These are phyloP conservation scores for Paspalum notatum DNA, from an alignment of 176 grass and related monocot species.

Conservation along the genomic window DNA sequence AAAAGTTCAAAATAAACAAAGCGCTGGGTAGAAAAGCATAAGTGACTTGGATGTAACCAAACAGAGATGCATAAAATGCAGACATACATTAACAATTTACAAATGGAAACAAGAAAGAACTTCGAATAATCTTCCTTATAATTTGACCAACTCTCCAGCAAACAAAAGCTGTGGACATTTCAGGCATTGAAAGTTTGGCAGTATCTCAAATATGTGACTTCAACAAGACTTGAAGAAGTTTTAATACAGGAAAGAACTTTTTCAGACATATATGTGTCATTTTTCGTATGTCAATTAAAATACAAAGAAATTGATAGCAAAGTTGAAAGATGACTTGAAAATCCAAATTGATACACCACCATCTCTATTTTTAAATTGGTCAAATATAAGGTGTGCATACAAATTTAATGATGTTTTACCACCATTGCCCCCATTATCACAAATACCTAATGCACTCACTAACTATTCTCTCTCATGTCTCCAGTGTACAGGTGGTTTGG, in stretches of 20 bases:
- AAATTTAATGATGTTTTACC: background rate
- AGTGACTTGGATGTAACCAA: slow-evolving; percentile 31
- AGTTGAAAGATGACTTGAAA: background rate
- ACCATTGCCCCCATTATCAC: background rate
- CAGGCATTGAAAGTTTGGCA: background rate
- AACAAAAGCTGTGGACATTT: background rate
- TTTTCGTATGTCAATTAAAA: background rate
- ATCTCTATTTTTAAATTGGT: background rate
- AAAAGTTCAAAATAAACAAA: slow-evolving; percentile 6
- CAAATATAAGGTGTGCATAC: background rate
- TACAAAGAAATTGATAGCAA: background rate
- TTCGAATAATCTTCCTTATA: background rate
- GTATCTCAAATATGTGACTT: no score
- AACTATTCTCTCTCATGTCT: background rate
- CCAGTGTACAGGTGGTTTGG: background rate
- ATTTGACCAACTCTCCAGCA: background rate
- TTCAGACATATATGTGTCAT: background rate
- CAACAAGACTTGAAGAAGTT: background rate
- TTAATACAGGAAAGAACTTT: background rate
- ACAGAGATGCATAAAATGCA: background rate
- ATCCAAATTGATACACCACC: background rate
- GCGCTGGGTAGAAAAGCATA: background rate
- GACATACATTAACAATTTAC: slow-evolving; percentile 30
- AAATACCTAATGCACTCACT: background rate
- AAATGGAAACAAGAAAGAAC: background rate